Conservation (phyloP, 768 basidiomycete genomes). For the Ramaria sp. region DNA sequence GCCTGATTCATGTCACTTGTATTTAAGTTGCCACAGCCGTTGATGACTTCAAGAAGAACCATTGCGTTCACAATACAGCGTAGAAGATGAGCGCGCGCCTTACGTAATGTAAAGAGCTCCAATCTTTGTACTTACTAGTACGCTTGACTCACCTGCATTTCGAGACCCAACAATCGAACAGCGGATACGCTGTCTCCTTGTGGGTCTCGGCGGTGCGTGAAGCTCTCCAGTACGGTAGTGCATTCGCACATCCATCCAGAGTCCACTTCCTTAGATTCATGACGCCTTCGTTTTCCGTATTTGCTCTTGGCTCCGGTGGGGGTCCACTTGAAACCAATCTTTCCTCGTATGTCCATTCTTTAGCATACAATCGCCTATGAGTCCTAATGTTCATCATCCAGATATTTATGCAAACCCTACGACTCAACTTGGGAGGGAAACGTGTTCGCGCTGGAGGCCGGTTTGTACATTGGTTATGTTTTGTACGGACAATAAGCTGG, state of each 20-base stretch:
- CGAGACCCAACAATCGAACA: constrained; percentile 2
- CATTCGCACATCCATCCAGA: neutral
- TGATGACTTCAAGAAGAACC: too few species aligned
- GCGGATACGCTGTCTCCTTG: constrained; percentile 3
- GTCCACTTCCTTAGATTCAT: neutral
- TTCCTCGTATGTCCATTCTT: constrained; percentile 53
- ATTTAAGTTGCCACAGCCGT: too few species aligned
- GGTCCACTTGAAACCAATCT: constrained; percentile 87
- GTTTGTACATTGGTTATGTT: constrained; percentile 29
- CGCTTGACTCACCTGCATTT: neutral
- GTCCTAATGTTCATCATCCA: constrained; percentile 21
- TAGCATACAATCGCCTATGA: neutral
- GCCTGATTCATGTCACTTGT: too few species aligned
- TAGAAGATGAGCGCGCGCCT: too few species aligned
- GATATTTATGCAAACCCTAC: constrained; percentile 80
- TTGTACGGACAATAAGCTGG: neutral
- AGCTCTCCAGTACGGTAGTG: neutral
- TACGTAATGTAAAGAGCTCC: too few species aligned
- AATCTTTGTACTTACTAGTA: neutral
- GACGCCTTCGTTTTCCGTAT: constrained; percentile 54
- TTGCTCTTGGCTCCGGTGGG: constrained; percentile 79
- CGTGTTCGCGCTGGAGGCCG: constrained; percentile 78
- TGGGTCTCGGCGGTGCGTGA: constrained; percentile 4
- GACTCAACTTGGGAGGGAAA: constrained; percentile 67
- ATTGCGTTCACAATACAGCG: too few species aligned